Conservation (phyloP, 2,329 filamentous ascomycete genomes). For the Acephala macrosclerotiorum region DNA sequence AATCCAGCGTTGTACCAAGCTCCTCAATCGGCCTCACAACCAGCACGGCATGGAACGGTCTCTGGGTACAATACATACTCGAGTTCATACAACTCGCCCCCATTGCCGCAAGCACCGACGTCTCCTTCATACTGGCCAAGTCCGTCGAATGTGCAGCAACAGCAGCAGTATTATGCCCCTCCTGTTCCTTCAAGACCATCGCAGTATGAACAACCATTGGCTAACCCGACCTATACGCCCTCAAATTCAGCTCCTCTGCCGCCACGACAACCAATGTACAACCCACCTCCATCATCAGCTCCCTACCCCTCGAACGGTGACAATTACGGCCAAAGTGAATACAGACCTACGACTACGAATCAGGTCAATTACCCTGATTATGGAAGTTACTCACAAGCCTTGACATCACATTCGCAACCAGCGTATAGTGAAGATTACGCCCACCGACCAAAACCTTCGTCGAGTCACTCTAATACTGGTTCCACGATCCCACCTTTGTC, state of each 20-base stretch:
- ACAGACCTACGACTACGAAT: slow-evolving; percentile 30
- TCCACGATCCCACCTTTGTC: slow-evolving; percentile 27
- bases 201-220: slow-evolving; percentile 38
- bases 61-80: slow-evolving; percentile 62
- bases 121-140: slow-evolving; percentile 45
- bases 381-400: slow-evolving; percentile 31
- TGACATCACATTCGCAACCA: slow-evolving; percentile 27
- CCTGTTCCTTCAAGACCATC: slow-evolving; percentile 36
- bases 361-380: slow-evolving; percentile 37
- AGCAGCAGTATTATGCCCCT: slow-evolving; percentile 33
- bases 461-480: slow-evolving; percentile 29
- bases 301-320: slow-evolving; percentile 42
- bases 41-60: slow-evolving; percentile 62
- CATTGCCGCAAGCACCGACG: slow-evolving; percentile 51
- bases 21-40: slow-evolving; percentile 55
- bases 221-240: slow-evolving; percentile 37
- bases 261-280: slow-evolving; percentile 36
- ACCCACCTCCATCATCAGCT: slow-evolving; percentile 28
- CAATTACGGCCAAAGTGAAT: slow-evolving; percentile 35
- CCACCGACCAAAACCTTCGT: slow-evolving; percentile 35
- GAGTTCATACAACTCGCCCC: slow-evolving; percentile 40
- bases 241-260: slow-evolving; percentile 37
- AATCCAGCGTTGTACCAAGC: slow-evolving; percentile 64
- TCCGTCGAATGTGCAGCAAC: slow-evolving; percentile 19
- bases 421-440: slow-evolving; percentile 34